Base-by-base conservation (phyloP, 2,329 filamentous ascomycete species). In the Atkinsonella hypoxylon region DNA sequence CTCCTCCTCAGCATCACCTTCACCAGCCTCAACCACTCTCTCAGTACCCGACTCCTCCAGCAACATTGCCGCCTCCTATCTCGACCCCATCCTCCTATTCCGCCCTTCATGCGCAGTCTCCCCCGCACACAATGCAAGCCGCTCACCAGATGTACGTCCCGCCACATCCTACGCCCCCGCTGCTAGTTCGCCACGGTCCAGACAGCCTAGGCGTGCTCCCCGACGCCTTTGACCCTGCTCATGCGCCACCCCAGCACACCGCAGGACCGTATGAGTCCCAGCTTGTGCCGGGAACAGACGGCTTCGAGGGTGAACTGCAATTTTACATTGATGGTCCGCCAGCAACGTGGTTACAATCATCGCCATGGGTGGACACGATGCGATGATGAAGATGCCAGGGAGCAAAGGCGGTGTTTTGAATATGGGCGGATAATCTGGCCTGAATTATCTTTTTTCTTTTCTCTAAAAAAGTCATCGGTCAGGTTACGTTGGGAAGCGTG, bases 271-370 rank as follows among this genome's bases (percentile, higher is more conserved):
- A 50, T 12, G 53, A 55, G 10, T 48, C 53, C 13, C 53, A 50
- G 36, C 58, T 69, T 4, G 61, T 59, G 2, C 63, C 66, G n/a
- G 58, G 62, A 8, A 67, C 67, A 42, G 73, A 76, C 50, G 73
- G 73, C 1, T 76, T 70, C 52, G 69, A 74, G 54, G 63, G 59
- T 9, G 73, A 75, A 57, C 57, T 76, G 48, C 69, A 70, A 53
- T 67, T 65, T 45, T 70, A 70, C 50, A 65, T 73, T 22, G 63
- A 71, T 39, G 72, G 71, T 2, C 59, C 64, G 1, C 32, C 55
- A 4, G 48, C 49, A 18, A 50, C 47, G 26, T 56, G 53, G 54
- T 38, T 55, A 34, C 49, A 48, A 4, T 30, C 51, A 20, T 52
- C 45, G 20, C 51, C 46, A 17, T 57, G 54, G 54, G 42, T 55